A percentile compares a stretch with the other conserved stretches of the same genome.
Evolutionary conservation across 1,284 basidiomycete genomes (phyloP).

Genomic region (Xerocomus minutiporus): DNA sequence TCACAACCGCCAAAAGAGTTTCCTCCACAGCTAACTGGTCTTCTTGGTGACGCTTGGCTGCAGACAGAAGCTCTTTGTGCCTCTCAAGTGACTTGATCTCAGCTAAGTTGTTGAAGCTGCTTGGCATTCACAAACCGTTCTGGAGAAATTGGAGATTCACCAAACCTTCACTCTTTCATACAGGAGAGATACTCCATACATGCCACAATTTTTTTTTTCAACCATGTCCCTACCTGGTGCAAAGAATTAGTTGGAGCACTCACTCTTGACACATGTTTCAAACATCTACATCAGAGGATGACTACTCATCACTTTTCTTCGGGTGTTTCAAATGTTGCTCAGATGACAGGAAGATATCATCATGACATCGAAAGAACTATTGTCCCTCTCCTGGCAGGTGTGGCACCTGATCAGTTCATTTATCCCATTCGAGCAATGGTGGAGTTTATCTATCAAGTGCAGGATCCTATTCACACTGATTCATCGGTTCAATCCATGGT

Average conservation of each 20-base stretch:
- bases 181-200: background rate
- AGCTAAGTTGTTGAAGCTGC: background rate
- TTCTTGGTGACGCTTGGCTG: background rate
- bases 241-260: background rate
- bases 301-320: background rate
- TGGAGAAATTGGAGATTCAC: background rate
- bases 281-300: background rate
- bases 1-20: background rate
- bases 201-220: background rate
- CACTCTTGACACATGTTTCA: conserved; percentile 1
- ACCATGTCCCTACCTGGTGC: conserved; percentile 8
- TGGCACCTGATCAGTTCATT: background rate
- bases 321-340: conserved; percentile 2
- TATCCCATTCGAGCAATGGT: background rate
- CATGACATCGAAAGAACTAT: conserved; percentile 5
- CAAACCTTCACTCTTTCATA: background rate
- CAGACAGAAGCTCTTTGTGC: background rate
- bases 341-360: conserved; percentile 11
- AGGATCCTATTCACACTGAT: background rate
- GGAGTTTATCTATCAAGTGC: conserved; percentile 7
- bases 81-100: background rate
- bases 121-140: background rate
- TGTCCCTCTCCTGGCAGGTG: background rate
- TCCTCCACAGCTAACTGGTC: background rate
- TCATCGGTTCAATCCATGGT: background rate